A percentile compares a stretch with the other conserved stretches of the same genome.
Conservation (phyloP, 176 grass and related monocot species). For the Bolboschoenus planiculmis region DNA sequence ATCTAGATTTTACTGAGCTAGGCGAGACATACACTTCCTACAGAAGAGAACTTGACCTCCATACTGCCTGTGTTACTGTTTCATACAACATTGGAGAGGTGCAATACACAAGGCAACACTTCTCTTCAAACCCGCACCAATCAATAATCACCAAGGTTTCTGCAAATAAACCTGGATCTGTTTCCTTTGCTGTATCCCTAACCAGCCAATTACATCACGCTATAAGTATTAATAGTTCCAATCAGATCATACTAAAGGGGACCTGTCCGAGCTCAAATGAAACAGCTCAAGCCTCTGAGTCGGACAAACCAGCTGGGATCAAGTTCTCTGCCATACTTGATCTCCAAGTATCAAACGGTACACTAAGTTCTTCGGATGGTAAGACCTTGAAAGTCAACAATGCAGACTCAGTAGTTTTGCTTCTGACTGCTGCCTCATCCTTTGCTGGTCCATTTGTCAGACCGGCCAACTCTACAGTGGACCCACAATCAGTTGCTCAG, state of each 20-base stretch:
- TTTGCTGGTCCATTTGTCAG: conserved; percentile 65
- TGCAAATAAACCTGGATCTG: conserved; percentile 41
- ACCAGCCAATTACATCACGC: conserved; percentile 41
- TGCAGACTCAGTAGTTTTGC: conserved; percentile 72
- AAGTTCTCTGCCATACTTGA: conserved; percentile 70
- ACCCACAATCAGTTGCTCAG: conserved; percentile 37
- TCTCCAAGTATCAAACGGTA: conserved; percentile 38
- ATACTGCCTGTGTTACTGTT: conserved; percentile 46
- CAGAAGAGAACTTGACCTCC: conserved; percentile 68
- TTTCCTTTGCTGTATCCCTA: conserved; percentile 60
- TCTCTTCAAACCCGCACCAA: conserved; percentile 71
- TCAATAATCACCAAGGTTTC: conserved; percentile 57
- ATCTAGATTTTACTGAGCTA: conserved; percentile 51
- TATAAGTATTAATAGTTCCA: conserved; percentile 37
- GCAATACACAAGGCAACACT: conserved; percentile 63
- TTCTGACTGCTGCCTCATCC: conserved; percentile 66
- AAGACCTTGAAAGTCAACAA: conserved; percentile 59
- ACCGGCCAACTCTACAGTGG: conserved; percentile 60
- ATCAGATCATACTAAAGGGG: conserved; percentile 73
- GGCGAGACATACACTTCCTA: conserved; percentile 40
- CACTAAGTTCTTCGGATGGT: neutral
- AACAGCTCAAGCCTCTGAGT: conserved; percentile 17
- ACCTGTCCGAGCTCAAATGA: conserved; percentile 51
- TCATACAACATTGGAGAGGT: conserved; percentile 58
- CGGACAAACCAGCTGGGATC: conserved; percentile 42